Percentiles rank a stretch among this genome's conserved stretches.
These are phyloP conservation scores for Sporothrix brunneoviolacea DNA, from an alignment of 2,329 filamentous ascomycete genomes.

Conservation along the genomic window DNA sequence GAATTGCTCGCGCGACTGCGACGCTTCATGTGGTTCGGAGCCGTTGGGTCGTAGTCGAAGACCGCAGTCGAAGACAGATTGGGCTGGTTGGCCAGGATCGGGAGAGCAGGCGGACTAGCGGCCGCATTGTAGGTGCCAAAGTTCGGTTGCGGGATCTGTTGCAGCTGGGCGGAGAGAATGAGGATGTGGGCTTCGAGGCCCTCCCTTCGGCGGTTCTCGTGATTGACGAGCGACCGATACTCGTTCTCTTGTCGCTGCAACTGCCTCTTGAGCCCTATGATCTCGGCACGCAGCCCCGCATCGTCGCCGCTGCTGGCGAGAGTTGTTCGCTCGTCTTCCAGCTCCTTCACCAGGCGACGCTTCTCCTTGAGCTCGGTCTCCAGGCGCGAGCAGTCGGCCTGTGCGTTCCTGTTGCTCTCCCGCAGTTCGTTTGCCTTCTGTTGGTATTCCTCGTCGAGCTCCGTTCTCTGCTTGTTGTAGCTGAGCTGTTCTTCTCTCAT, in stretches of 20 bases:
- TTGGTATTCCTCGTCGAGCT: constrained; percentile 46
- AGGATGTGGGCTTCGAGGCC: constrained; percentile 42
- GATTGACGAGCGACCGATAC: constrained; percentile 43
- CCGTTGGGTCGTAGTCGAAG: constrained; percentile 39
- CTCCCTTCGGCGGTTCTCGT: constrained; percentile 41
- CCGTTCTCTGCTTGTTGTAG: constrained; percentile 48
- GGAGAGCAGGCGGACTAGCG: not conserved
- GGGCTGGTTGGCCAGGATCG: not conserved
- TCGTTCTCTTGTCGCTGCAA: constrained; percentile 50
- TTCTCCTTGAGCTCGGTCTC: constrained; percentile 70
- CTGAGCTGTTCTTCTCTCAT: constrained; percentile 50
- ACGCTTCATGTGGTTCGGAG: constrained; percentile 38
- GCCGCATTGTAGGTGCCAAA: constrained; percentile 34
- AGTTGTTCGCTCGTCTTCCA: constrained; percentile 64
- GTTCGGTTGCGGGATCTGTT: constrained; percentile 25
- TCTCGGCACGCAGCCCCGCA: constrained; percentile 46
- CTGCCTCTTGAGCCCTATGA: constrained; percentile 45
- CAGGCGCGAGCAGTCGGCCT: constrained; percentile 57
- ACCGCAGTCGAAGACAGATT: constrained; percentile 25
- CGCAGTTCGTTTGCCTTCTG: constrained; percentile 45
- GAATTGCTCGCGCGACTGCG: constrained; percentile 44
- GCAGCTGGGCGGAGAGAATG: constrained; percentile 41
- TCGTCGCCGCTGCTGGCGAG: constrained; percentile 56
- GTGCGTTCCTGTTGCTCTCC: constrained; percentile 51
- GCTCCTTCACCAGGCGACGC: constrained; percentile 61